These are phyloP conservation scores for Coemansia sp. DNA, from an alignment of 192 early-diverging fungal genomes.

Conservation along the genomic window DNA sequence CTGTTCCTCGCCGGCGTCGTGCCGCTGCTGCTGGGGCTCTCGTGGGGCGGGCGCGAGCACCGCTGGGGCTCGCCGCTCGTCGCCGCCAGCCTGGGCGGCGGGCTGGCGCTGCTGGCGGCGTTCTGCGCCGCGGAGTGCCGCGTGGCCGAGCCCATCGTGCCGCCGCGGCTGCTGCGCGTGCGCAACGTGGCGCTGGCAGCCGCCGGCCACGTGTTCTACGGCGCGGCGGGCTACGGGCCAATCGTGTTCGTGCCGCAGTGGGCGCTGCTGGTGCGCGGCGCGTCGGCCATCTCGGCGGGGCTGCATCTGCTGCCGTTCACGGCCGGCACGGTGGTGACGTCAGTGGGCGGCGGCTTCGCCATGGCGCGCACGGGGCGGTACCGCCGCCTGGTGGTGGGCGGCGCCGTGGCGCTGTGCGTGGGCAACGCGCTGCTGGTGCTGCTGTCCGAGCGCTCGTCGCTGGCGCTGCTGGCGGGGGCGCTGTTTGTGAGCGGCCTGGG, in stretches of 20 bases:
- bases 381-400: constrained; percentile 59
- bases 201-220: constrained; percentile 58
- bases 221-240: constrained; percentile 58
- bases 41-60: constrained; percentile 60
- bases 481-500: constrained; percentile 72
- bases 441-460: constrained; percentile 51
- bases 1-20: constrained; percentile 49
- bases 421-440: constrained; percentile 64
- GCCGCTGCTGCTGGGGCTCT: constrained; percentile 54
- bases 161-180: constrained; percentile 58
- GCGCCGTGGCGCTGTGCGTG: constrained; percentile 57
- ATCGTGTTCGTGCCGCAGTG: constrained; percentile 78
- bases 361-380: constrained; percentile 58
- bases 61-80: constrained; percentile 63
- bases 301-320: constrained; percentile 70
- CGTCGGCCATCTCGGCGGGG: constrained; percentile 69
- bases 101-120: constrained; percentile 40
- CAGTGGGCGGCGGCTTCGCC: constrained; percentile 60
- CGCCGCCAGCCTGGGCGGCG: too few relatives aligned
- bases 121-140: constrained; percentile 62
- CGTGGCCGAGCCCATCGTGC: constrained; percentile 58
- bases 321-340: constrained; percentile 64
- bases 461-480: constrained; percentile 55
- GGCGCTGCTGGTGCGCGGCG: constrained; percentile 77
- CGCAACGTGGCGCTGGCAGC: constrained; percentile 58